phyloP scores from a whole-genome alignment of 2,329 filamentous ascomycete genomes.

The Xylariaceae sp. region DNA sequence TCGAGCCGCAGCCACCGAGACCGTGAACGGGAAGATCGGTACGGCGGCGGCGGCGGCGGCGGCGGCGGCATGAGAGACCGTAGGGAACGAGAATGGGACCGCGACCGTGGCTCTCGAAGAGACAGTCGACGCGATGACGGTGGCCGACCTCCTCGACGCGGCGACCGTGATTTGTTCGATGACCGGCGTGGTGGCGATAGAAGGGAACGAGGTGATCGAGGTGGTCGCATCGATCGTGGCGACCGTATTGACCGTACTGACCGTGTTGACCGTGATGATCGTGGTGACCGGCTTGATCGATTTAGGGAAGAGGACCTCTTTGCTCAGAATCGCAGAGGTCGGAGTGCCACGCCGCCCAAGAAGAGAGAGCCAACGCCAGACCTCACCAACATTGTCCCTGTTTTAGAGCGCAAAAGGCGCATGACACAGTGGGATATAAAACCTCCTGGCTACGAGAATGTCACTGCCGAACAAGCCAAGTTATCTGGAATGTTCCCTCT shows the following conservation, averaged over 20 bases:
- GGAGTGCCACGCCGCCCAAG: slow-evolving; percentile 80
- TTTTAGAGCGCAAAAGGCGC: slow-evolving; percentile 85
- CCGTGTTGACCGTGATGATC: slow-evolving; percentile 37
- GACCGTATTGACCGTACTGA: neutral
- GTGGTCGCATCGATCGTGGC: no score
- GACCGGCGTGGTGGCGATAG: slow-evolving; percentile 52
- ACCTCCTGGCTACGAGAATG: slow-evolving; percentile 95
- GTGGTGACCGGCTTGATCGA: slow-evolving; percentile 44
- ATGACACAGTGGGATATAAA: slow-evolving; percentile 99
- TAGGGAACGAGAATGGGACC: slow-evolving; percentile 63
- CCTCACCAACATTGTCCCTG: slow-evolving; percentile 79
- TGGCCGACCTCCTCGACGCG: slow-evolving; percentile 61
- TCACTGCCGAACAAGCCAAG: slow-evolving; percentile 98
- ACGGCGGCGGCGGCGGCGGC: slow-evolving; percentile 72
- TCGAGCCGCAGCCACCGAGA: slow-evolving; percentile 91
- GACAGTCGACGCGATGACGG: slow-evolving; percentile 53
- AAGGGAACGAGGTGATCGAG: slow-evolving; percentile 39
- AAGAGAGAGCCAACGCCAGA: slow-evolving; percentile 96
- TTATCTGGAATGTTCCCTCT: slow-evolving; percentile 98
- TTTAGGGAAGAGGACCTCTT: slow-evolving; percentile 56
- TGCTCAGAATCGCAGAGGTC: slow-evolving; percentile 60
- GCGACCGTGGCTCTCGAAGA: slow-evolving; percentile 54
- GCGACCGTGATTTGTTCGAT: slow-evolving; percentile 64
- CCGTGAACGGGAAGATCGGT: slow-evolving; percentile 90
- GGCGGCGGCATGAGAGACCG: slow-evolving; percentile 52